phyloP scores from a whole-genome alignment of 163 green algal species.

The Botryococcus braunii region DNA sequence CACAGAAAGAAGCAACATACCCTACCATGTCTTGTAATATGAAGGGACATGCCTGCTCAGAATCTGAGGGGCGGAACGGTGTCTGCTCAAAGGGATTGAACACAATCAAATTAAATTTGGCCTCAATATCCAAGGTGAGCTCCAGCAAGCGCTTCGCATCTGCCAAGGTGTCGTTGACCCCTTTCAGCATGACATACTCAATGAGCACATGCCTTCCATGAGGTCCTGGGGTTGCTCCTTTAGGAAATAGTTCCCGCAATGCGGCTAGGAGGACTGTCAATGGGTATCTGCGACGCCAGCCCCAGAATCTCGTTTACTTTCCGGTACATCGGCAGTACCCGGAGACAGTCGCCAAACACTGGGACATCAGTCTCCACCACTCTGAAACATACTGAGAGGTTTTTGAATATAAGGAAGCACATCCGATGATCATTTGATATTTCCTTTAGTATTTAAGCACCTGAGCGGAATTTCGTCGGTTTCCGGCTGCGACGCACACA shows the following conservation, averaged over 20 bases:
- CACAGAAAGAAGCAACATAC: too few species aligned
- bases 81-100: constrained; percentile 86
- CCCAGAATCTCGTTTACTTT: too few species aligned
- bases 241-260: constrained; percentile 67
- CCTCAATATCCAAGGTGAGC: constrained; percentile 50
- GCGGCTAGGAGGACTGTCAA: constrained; percentile 51
- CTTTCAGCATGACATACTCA: constrained; percentile 86
- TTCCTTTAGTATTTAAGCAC: too few species aligned
- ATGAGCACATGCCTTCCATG: constrained; percentile 61
- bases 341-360: too few species aligned
- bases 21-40: too few species aligned
- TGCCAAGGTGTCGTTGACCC: constrained; percentile 77
- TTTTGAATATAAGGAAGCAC: too few species aligned
- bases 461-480: too few species aligned
- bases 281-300: constrained; percentile 19
- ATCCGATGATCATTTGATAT: too few species aligned
- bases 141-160: constrained; percentile 61
- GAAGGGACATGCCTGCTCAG: constrained; percentile 7
- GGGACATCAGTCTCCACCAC: too few species aligned
- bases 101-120: constrained; percentile 86
- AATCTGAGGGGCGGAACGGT: constrained; percentile 42
- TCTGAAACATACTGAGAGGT: too few species aligned
- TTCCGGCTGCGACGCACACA: too few species aligned
- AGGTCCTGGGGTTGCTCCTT: background rate
- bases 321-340: too few species aligned